Conservation (phyloP, 2,329 filamentous ascomycete species). For the Clonostachys solani region DNA sequence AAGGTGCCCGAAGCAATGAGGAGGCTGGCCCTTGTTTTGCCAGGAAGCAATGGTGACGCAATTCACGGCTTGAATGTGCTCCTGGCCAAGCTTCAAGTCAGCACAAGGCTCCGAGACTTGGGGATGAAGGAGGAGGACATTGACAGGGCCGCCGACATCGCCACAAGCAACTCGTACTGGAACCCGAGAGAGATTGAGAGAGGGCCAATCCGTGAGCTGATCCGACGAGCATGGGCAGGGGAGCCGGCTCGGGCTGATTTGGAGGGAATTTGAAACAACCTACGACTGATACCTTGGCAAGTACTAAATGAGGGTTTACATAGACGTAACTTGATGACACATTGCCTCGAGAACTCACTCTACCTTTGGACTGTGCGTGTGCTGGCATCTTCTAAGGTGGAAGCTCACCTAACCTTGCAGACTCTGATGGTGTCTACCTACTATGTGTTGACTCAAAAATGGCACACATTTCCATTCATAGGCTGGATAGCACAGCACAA, state of each 20-base stretch:
- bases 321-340: no score
- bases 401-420: no score
- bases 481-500: no score
- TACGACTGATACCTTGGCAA: no score
- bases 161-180: constrained; percentile 53
- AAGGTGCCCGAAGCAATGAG: constrained; percentile 46
- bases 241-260: constrained; percentile 39
- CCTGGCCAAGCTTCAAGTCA: constrained; percentile 46
- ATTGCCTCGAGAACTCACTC: no score
- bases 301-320: no score
- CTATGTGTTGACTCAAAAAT: no score
- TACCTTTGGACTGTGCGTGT: no score
- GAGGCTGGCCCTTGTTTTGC: constrained; percentile 46
- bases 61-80: constrained; percentile 52
- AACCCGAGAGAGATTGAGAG: constrained; percentile 54
- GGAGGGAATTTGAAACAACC: no score
- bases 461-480: no score
- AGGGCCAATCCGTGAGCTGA: constrained; percentile 48
- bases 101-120: constrained; percentile 45
- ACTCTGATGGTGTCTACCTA: no score
- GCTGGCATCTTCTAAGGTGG: no score
- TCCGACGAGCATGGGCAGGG: constrained; percentile 55
- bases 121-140: constrained; percentile 58
- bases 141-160: constrained; percentile 56
- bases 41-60: constrained; percentile 53